Evolutionary conservation across 2,329 filamentous ascomycete species (phyloP).

Genomic region (Nemania abortiva): DNA sequence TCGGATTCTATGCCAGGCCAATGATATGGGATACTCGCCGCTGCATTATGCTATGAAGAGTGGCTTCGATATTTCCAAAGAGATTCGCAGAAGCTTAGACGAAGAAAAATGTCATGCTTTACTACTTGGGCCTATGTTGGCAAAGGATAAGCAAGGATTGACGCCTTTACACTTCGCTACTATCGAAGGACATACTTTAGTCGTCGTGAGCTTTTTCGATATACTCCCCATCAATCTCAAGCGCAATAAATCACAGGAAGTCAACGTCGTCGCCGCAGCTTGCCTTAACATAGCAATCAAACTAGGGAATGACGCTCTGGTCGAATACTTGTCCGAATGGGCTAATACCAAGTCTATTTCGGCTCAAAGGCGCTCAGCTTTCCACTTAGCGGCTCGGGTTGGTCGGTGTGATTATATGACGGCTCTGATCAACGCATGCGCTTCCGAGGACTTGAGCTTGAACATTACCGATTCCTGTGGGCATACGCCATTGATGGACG

Average conservation of each 20-base stretch:
- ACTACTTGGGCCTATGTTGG: slow-evolving; percentile 12
- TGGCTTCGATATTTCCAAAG: slow-evolving; percentile 19
- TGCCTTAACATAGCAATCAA: slow-evolving; percentile 16
- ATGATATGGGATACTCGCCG: slow-evolving; percentile 9
- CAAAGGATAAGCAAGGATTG: slow-evolving; percentile 12
- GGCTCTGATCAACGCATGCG: not conserved
- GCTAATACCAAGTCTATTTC: slow-evolving; percentile 12
- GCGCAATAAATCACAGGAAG: not conserved
- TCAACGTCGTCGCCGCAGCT: slow-evolving; percentile 8
- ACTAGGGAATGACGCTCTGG: slow-evolving; percentile 8
- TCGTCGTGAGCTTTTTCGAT: slow-evolving; percentile 14
- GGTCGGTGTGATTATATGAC: slow-evolving; percentile 15
- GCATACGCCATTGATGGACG: slow-evolving; percentile 18
- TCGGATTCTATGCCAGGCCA: slow-evolving; percentile 10
- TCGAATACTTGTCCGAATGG: not conserved
- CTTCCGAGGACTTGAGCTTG: slow-evolving; percentile 7
- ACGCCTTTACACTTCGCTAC: slow-evolving; percentile 15
- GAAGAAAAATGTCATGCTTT: not conserved
- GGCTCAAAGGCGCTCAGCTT: not conserved
- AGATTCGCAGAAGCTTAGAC: not conserved
- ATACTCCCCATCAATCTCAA: not conserved
- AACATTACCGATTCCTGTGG: slow-evolving; percentile 10
- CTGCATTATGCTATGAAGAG: slow-evolving; percentile 15
- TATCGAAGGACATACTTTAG: slow-evolving; percentile 15
- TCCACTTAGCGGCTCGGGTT: slow-evolving; percentile 11